Base-by-base conservation (phyloP, 2,329 filamentous ascomycete genomes). In the Graphilbum sp. region DNA sequence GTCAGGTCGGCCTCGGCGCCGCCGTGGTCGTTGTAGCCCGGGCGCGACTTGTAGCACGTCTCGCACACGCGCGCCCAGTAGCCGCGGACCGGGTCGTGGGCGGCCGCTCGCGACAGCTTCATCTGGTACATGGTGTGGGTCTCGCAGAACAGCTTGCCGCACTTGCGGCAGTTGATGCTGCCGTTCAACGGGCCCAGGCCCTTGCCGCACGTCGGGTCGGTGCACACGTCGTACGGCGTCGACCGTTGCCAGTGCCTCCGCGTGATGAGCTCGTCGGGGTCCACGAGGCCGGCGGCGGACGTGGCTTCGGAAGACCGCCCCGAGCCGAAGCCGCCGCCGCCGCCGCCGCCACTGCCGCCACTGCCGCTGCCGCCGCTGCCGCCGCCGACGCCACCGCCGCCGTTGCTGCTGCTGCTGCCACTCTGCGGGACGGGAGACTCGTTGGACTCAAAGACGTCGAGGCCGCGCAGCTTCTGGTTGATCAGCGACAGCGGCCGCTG, bases 71-170 rank as follows among this genome's bases (percentile, higher is more conserved):
- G 66, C 49, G 84, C 93, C 90, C 90, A 98, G 48, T 84, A 72
- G 8, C 90, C 90, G 44, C 88, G 67, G 2, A 90, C 74, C 0
- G 90, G 88, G 46, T 98, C 90, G 57, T 95, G 85, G 41, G 78
- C 72, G 4, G 90, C 90, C 23, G 86, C 80, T 39, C 87, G 69
- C 9, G 87, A 94, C 11, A 98, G 67, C 63, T 92, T 95, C 82
- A 96, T 96, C 62, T 98, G 88, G 53, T 96, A 98, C 87, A 98
- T 94, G 37, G 90, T 96, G 55, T 98, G 90, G 49, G 88, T 83
- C 52, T 96, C 90, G 57, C 90, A 98, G 54, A 96, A 98, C 31
- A 98, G 62, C 49, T 79, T 79, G 7, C 90, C 90, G 51, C 90
- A 98, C 45, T 87, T 85, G 45, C 90, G 72, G 57, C 90, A 98